phyloP scores from a whole-genome alignment of 768 basidiomycete genomes.

The Suillus plorans region DNA sequence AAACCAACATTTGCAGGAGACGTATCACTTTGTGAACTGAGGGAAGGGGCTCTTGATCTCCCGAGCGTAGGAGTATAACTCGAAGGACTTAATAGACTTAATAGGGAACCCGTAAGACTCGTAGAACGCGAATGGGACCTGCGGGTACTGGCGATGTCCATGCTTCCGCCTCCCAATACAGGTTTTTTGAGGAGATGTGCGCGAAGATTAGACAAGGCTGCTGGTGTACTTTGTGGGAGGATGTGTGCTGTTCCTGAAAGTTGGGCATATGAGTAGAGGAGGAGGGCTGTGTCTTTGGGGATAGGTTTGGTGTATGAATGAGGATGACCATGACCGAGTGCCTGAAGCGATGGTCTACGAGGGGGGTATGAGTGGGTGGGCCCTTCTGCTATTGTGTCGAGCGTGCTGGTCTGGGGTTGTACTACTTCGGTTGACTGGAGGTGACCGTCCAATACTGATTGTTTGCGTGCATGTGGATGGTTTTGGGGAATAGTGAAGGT shows the following conservation, averaged over 20 bases:
- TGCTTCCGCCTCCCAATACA: slow-evolving; percentile 70
- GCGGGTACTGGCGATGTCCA: slow-evolving; percentile 63
- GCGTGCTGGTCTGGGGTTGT: slow-evolving; percentile 36
- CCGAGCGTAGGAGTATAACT: slow-evolving; percentile 10
- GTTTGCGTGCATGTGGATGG: slow-evolving; percentile 79
- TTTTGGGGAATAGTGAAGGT: slow-evolving; percentile 52
- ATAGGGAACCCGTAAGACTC: slow-evolving; percentile 50
- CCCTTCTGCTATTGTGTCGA: slow-evolving; percentile 49
- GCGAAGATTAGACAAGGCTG: slow-evolving; percentile 51
- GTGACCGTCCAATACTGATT: slow-evolving; percentile 60
- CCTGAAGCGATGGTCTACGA: slow-evolving; percentile 40
- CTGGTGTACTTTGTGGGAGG: slow-evolving; percentile 43
- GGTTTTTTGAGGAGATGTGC: slow-evolving; percentile 42
- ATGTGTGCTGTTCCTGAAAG: slow-evolving; percentile 67
- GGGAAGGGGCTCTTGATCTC: slow-evolving; percentile 20
- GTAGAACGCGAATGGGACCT: slow-evolving; percentile 41
- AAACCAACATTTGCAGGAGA: slow-evolving; percentile 19
- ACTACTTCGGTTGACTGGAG: slow-evolving; percentile 32
- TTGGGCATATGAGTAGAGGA: slow-evolving; percentile 86
- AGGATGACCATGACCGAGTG: slow-evolving; percentile 47
- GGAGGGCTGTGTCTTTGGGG: slow-evolving; percentile 58
- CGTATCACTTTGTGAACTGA: slow-evolving; percentile 20
- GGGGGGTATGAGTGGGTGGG: slow-evolving; percentile 38
- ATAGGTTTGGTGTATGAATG: slow-evolving; percentile 36
- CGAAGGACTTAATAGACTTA: slow-evolving; percentile 37